Evolutionary conservation across 2,329 filamentous ascomycete species (phyloP), one percentile per base, ranked within the genome.

Genomic region (Diaporthe sp.): DNA sequence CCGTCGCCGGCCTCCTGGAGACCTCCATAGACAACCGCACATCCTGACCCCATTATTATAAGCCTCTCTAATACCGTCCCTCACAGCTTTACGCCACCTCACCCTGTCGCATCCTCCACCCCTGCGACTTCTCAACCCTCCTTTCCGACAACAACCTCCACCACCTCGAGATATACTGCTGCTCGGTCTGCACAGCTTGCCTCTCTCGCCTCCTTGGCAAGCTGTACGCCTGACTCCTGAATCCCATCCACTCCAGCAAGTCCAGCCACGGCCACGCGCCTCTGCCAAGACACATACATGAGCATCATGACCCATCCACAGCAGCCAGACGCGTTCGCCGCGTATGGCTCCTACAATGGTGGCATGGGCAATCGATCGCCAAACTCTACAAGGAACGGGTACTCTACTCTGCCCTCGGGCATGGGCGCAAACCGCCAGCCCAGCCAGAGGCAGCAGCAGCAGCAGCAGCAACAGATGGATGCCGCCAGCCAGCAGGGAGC

Each of bases 341-440:
- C 75, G 47, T 76, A 76, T 47, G 75, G 73, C 61, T 44, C 70
- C 31, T 76, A 76, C 73, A 71, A 51, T 15, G 75, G 75, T 20
- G 73, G 75, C 12, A 71, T 76, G 75, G 75, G 75, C 13, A 81
- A 80, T 68, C 79, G 80, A 31, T 81, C 81, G 12, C 81, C 81
- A 34, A 77, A 78, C 61, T 78, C 79, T 22, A 75, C 79, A 25
- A 76, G 81, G 31, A 81, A 79, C 17, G 80, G 80, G 28, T 82
- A 81, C 78, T 80, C 80, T 70, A 81, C 81, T 13, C 77, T 81
- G 51, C 78, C 81, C 28, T 76, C 76, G 4, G 71, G 71, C n/a
- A 76, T 77, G 67, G 76, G 78, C 63, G 73, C 76, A 70, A 78
- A 75, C 70, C 81, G 81, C 75, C 76, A 79, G 44, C 63, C 68